Percentiles rank a stretch among this genome's conserved stretches.
phyloP scores from a whole-genome alignment of 805 yeast species.

The Ogataea ganodermae region DNA sequence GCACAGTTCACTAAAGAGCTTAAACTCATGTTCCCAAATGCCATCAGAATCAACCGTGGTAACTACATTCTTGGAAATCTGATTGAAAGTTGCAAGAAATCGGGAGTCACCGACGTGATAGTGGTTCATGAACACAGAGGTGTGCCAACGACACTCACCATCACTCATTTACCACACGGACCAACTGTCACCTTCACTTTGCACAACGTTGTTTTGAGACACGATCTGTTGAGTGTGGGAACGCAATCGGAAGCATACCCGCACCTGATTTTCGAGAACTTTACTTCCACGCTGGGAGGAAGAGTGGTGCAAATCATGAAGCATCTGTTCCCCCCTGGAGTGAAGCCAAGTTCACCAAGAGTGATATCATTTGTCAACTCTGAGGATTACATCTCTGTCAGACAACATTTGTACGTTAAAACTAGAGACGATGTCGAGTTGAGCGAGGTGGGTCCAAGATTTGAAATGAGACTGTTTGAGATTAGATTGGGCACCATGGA shows the following conservation, averaged over 20 bases:
- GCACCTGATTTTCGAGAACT: slow-evolving; percentile 89
- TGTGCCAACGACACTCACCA: slow-evolving; percentile 90
- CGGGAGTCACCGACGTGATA: slow-evolving; percentile 81
- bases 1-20: slow-evolving; percentile 93
- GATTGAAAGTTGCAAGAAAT: slow-evolving; percentile 74
- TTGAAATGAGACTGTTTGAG: slow-evolving; percentile 93
- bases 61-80: slow-evolving; percentile 81
- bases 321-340: slow-evolving; percentile 97
- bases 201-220: slow-evolving; percentile 92
- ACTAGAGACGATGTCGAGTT: slow-evolving; percentile 87
- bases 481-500: slow-evolving; percentile 87
- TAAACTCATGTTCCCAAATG: slow-evolving; percentile 84
- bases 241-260: slow-evolving; percentile 92
- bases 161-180: slow-evolving; percentile 97
- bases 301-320: slow-evolving; percentile 79
- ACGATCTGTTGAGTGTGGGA: slow-evolving; percentile 84
- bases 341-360: slow-evolving; percentile 81
- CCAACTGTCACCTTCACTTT: slow-evolving; percentile 93
- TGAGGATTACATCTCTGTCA: slow-evolving; percentile 89
- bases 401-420: slow-evolving; percentile 92
- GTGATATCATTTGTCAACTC: slow-evolving; percentile 91
- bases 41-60: slow-evolving; percentile 91
- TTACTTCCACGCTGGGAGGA: slow-evolving; percentile 76
- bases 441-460: slow-evolving; percentile 98
- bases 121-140: slow-evolving; percentile 96